Conservation (phyloP, 2,329 filamentous ascomycete genomes). For the Periconia digitata region DNA sequence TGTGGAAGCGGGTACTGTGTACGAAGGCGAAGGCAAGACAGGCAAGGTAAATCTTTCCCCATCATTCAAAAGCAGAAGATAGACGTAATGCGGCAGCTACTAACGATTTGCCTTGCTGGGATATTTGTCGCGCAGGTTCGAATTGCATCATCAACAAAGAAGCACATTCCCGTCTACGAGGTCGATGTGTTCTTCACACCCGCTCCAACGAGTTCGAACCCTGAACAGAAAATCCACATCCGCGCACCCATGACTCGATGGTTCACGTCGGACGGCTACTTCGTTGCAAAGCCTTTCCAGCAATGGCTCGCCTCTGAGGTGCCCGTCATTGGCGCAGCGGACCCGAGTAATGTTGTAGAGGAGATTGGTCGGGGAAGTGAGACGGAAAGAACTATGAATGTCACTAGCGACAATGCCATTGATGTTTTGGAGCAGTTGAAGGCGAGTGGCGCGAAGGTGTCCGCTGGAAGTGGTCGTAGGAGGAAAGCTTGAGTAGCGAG, state of each 20-base stretch:
- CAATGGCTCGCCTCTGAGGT: conserved; percentile 71
- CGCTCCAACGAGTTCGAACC: conserved; percentile 29
- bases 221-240: conserved; percentile 54
- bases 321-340: conserved; percentile 64
- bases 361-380: conserved; percentile 45
- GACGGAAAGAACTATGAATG: conserved; percentile 27
- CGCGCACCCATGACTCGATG: conserved; percentile 69
- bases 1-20: conserved; percentile 80
- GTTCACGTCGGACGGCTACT: conserved; percentile 73
- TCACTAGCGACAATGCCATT: conserved; percentile 33
- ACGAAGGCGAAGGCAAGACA: conserved; percentile 69
- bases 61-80: conserved; percentile 5
- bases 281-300: conserved; percentile 77
- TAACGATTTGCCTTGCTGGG: no score
- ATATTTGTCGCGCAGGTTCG: conserved; percentile 72
- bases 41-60: conserved; percentile 59
- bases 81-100: no score
- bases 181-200: conserved; percentile 63
- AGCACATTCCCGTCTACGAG: conserved; percentile 80
- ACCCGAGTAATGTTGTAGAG: conserved; percentile 57
- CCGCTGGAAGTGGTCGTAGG: conserved; percentile 31
- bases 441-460: conserved; percentile 30
- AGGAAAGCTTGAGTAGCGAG: conserved; percentile 29
- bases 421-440: conserved; percentile 42
- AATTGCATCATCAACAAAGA: conserved; percentile 72